Evolutionary conservation across 2,329 filamentous ascomycete species (phyloP).

Genomic region (Teratosphaeria epicoccoides): DNA sequence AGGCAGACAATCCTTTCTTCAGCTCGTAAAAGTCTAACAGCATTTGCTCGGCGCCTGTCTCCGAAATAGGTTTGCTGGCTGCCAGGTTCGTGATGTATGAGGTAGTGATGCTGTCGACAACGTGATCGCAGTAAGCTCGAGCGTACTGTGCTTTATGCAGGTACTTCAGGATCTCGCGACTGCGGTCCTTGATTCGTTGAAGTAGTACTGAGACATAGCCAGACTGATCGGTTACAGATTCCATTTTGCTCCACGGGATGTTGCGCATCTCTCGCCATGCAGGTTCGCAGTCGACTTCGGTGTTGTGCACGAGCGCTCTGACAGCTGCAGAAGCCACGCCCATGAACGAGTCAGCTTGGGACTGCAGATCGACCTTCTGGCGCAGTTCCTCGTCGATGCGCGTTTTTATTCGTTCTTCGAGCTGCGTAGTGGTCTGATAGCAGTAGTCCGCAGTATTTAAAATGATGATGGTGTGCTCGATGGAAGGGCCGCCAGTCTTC

Average conservation of each 20-base stretch:
- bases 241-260: slow-evolving; percentile 88
- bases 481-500: slow-evolving; percentile 44
- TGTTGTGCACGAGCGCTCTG: slow-evolving; percentile 68
- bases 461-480: slow-evolving; percentile 74
- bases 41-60: slow-evolving; percentile 96
- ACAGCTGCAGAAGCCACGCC: slow-evolving; percentile 85
- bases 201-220: slow-evolving; percentile 79
- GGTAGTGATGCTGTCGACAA: slow-evolving; percentile 77
- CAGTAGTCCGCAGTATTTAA: slow-evolving; percentile 97
- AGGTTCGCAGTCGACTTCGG: slow-evolving; percentile 72
- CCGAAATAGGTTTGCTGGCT: slow-evolving; percentile 80
- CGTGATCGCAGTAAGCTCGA: slow-evolving; percentile 84
- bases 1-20: slow-evolving; percentile 63
- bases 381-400: slow-evolving; percentile 73
- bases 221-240: slow-evolving; percentile 86
- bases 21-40: slow-evolving; percentile 87
- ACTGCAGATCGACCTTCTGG: slow-evolving; percentile 73
- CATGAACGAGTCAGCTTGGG: slow-evolving; percentile 89
- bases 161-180: slow-evolving; percentile 63
- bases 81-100: slow-evolving; percentile 76
- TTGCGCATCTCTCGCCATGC: slow-evolving; percentile 97
- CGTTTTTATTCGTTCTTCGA: slow-evolving; percentile 89
- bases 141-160: slow-evolving; percentile 89
- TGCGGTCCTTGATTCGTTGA: slow-evolving; percentile 57
- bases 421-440: slow-evolving; percentile 81